Base-by-base conservation (phyloP, 345 rosid genomes). In the Brassica incana region DNA sequence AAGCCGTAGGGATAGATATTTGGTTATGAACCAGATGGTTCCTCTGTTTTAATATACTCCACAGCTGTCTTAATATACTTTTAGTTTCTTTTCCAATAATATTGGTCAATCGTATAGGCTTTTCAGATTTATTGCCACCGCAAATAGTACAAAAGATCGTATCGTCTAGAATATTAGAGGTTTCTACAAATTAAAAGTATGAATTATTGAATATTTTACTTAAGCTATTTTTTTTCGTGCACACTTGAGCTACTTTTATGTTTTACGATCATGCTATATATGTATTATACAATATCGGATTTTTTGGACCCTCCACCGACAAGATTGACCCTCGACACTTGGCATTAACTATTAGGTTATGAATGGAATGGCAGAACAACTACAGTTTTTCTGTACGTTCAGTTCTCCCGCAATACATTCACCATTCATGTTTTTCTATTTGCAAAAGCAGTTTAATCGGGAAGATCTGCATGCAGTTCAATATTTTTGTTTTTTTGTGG, bases 41-140 rank as follows among this genome's bases (percentile, higher is more conserved):
- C 8, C 45, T 38, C 2, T 38, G 45, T 8, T 38, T 38, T 16
- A 16, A 16, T 16, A 16, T 16, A 80, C 75, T 64, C 70, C 38
- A 80, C 76, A 75, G 79, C 79, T 80, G 79, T 70, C 6, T 6
- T 16, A 74, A n/a, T 75, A 58, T 64, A 15, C 16, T 2, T 15
- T 48, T 52, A 2, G 11, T 58, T 64, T 58, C 11, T 18, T 58
- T 67, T n/a, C 69, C 64, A n/a, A 25, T 68, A 11, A 48, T 4
- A 74, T 74, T 64, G 75, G 66, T 48, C 43, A 36, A 56, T 62
- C 27, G 5, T 63, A n/a, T 11, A 5, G 78, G 48, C 78, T 79
- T 79, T 79, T 48, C 82, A n/a, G n/a, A 67, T 20, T 79, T 68
- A 79, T 25, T 74, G 71, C 38, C 27, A 68, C 52, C 16, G 18